Percentiles rank a stretch among this genome's conserved stretches.
These are phyloP conservation scores for Podospora conica DNA, from an alignment of 495 filamentous ascomycete species.

Conservation along the genomic window DNA sequence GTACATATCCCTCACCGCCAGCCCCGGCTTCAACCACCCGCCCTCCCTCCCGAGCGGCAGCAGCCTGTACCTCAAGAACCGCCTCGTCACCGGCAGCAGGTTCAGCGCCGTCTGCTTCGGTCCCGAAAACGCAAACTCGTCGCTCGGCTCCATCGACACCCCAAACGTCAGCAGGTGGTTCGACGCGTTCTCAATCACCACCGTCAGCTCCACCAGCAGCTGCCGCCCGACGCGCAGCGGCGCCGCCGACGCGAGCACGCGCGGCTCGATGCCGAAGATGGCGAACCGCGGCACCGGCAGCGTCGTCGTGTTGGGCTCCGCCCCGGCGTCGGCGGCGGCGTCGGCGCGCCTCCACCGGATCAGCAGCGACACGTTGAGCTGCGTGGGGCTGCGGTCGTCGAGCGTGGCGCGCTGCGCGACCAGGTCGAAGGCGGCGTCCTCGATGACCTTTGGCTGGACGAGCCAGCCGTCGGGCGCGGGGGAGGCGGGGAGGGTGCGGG, in stretches of 20 bases:
- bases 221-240: slow-evolving; percentile 27
- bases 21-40: slow-evolving; percentile 61
- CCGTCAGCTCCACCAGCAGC: slow-evolving; percentile 39
- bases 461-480: slow-evolving; percentile 26
- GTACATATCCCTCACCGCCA: slow-evolving; percentile 78
- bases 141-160: slow-evolving; percentile 82
- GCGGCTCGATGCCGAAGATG: slow-evolving; percentile 76
- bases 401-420: slow-evolving; percentile 61
- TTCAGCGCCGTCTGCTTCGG: slow-evolving; percentile 71
- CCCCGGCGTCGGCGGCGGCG: not conserved
- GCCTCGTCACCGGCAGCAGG: slow-evolving; percentile 70
- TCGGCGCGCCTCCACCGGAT: not conserved
- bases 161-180: slow-evolving; percentile 90
- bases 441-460: slow-evolving; percentile 56
- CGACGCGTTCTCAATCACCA: slow-evolving; percentile 90
- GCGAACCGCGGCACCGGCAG: slow-evolving; percentile 72
- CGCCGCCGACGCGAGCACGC: slow-evolving; percentile 65
- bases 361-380: not conserved
- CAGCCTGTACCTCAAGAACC: slow-evolving; percentile 62
- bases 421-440: slow-evolving; percentile 64
- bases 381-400: slow-evolving; percentile 56
- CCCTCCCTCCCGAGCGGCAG: slow-evolving; percentile 39
- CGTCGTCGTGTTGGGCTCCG: slow-evolving; percentile 46
- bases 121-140: slow-evolving; percentile 90
- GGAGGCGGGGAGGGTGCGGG: slow-evolving; percentile 25